A percentile compares a stretch with the other conserved stretches of the same genome.
These are phyloP conservation scores for Rosa persica DNA, from an alignment of 306 rosid genomes.

Conservation along the genomic window DNA sequence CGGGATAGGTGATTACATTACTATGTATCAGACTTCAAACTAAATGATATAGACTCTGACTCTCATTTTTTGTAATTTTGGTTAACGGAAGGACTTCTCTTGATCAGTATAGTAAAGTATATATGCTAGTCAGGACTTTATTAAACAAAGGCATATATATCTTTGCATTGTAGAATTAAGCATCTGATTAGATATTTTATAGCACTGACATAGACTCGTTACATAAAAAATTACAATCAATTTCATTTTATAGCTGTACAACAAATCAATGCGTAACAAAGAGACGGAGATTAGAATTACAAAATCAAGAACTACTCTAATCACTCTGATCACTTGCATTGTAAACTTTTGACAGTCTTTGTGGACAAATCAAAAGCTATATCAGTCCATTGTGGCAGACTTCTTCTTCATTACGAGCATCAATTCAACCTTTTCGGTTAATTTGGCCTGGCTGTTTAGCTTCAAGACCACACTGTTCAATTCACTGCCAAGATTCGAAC, in stretches of 20 bases:
- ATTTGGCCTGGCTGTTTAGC: neutral
- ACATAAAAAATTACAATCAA: neutral
- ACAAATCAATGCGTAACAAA: neutral
- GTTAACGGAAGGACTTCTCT: no score
- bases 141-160: no score
- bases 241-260: neutral
- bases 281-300: neutral
- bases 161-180: neutral
- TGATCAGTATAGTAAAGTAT: neutral
- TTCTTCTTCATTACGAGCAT: constrained; percentile 19
- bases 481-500: neutral
- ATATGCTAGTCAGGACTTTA: neutral
- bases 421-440: constrained; percentile 12
- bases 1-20: no score
- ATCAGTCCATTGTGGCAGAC: constrained; percentile 8
- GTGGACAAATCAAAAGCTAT: neutral
- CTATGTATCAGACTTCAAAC: no score
- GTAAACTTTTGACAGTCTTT: neutral
- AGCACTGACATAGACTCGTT: neutral
- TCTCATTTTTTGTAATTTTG: no score
- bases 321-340: constrained; percentile 9
- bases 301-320: neutral
- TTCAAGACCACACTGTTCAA: constrained; percentile 4
- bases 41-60: no score
- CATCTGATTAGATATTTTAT: neutral